Base-by-base conservation (phyloP, 768 basidiomycete genomes). In the Multifurca ochricompacta region DNA sequence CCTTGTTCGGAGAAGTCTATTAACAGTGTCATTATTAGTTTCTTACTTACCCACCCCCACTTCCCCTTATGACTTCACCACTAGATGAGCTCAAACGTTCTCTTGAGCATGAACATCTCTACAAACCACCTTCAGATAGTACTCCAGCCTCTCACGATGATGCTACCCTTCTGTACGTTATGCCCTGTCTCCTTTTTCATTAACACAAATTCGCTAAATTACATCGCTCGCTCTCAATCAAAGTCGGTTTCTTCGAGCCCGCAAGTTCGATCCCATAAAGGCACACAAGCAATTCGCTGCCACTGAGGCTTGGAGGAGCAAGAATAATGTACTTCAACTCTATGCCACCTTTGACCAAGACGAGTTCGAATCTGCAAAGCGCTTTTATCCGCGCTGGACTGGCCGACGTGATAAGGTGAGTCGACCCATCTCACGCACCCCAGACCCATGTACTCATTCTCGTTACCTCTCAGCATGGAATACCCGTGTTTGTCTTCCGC, bases 221-320 rank as follows among this genome's bases (percentile, higher is more conserved):
- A 19, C 34, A 23, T 39, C 40, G n/a, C n/a, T n/a, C n/a, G n/a
- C n/a, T n/a, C n/a, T n/a, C 30, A 28, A 35, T 36, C 27, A 5
- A 10, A 91, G 90, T 23, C 85, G 91, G 10, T 92, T 91, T 65
- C 77, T 92, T 3, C 78, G 88, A n/a, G 91, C 91, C 5, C 74
- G 91, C 54, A 73, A 74, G 53, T 91, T 82, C 65, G 77, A 87
- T 55, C 70, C 76, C 13, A 61, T 68, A 18, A 77, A 78, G 54
- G 88, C 89, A 0, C 73, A 79, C 67, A 78, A 79, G 56, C 87
- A 91, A 64, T 91, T 91, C 63, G 67, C 79, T 2, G 76, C 77
- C 14, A 71, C 84, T 0, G 80, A 85, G 62, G 71, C 73, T 4
- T 93, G 91, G 91, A 71, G 87, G 56, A 73, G 72, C 61, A 69